Evolutionary conservation across 2,329 filamentous ascomycete genomes (phyloP).

Genomic region (Tetracladium maxilliforme): DNA sequence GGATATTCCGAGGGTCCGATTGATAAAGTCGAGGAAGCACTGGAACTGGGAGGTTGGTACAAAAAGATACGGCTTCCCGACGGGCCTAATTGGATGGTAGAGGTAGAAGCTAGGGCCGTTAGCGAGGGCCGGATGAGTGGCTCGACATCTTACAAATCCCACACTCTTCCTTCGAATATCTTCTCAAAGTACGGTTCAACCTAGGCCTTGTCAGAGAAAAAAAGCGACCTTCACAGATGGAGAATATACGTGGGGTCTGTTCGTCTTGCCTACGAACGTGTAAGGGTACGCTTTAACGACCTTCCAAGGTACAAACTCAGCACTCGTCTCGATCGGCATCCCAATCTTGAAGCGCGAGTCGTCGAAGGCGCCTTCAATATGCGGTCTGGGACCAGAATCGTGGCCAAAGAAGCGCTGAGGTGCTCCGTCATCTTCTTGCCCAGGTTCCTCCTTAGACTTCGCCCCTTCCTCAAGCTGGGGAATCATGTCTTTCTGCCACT

Average conservation of each 20-base stretch:
- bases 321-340: too few relatives aligned
- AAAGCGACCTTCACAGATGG: slow-evolving; percentile 1
- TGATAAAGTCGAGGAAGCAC: slow-evolving; percentile 49
- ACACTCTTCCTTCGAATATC: slow-evolving; percentile 44
- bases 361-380: too few relatives aligned
- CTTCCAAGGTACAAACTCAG: slow-evolving; percentile 34
- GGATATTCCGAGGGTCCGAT: slow-evolving; percentile 33
- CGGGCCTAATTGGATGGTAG: slow-evolving; percentile 29
- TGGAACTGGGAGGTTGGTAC: slow-evolving; percentile 53
- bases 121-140: slow-evolving; percentile 11
- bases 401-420: too few relatives aligned
- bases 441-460: too few relatives aligned
- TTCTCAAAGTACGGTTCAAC: too few relatives aligned
- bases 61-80: slow-evolving; percentile 45
- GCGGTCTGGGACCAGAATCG: too few relatives aligned
- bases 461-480: too few relatives aligned
- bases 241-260: slow-evolving; percentile 25
- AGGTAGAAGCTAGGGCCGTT: slow-evolving; percentile 46
- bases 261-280: slow-evolving; percentile 39
- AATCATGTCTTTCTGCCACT: too few relatives aligned
- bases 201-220: slow-evolving; percentile 40
- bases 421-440: too few relatives aligned
- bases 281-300: slow-evolving; percentile 43
- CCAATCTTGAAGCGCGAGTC: too few relatives aligned
- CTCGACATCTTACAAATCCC: slow-evolving; percentile 81